phyloP scores from a whole-genome alignment of 805 yeast species.

The Myxozyma lipomycoides region DNA sequence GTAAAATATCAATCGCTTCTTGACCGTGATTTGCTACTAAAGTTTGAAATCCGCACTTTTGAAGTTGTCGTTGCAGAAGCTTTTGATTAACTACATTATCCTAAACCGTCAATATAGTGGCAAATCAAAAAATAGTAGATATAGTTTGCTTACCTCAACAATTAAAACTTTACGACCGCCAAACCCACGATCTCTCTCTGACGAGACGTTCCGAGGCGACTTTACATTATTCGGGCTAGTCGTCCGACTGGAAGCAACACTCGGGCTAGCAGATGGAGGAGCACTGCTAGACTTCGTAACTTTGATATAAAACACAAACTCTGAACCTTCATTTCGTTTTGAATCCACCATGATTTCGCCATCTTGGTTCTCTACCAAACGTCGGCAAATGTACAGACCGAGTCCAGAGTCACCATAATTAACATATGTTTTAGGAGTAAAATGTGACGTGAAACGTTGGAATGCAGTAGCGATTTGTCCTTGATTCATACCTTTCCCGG shows the following conservation, averaged over 20 bases:
- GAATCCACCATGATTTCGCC: constrained; percentile 78
- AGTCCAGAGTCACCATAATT: constrained; percentile 95
- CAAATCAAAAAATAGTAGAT: not conserved
- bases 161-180: constrained; percentile 50
- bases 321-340: constrained; percentile 74
- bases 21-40: constrained; percentile 88
- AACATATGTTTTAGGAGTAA: constrained; percentile 74
- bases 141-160: not conserved
- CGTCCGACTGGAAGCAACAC: not conserved
- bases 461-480: constrained; percentile 78
- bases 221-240: not conserved
- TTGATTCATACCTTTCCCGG: constrained; percentile 91
- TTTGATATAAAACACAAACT: constrained; percentile 71
- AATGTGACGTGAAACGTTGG: constrained; percentile 97
- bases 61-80: constrained; percentile 83
- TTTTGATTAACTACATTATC: constrained; percentile 93
- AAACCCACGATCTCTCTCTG: constrained; percentile 50
- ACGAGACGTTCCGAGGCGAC: constrained; percentile 1
- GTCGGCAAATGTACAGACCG: constrained; percentile 84
- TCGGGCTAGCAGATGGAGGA: not conserved
- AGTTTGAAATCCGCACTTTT: constrained; percentile 70
- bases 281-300: not conserved
- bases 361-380: constrained; percentile 84
- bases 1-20: constrained; percentile 62
- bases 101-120: too few species aligned